Percentiles rank a stretch among this genome's conserved stretches.
Evolutionary conservation across 2,329 filamentous ascomycete species (phyloP).

Genomic region (Cladosporium phlei): DNA sequence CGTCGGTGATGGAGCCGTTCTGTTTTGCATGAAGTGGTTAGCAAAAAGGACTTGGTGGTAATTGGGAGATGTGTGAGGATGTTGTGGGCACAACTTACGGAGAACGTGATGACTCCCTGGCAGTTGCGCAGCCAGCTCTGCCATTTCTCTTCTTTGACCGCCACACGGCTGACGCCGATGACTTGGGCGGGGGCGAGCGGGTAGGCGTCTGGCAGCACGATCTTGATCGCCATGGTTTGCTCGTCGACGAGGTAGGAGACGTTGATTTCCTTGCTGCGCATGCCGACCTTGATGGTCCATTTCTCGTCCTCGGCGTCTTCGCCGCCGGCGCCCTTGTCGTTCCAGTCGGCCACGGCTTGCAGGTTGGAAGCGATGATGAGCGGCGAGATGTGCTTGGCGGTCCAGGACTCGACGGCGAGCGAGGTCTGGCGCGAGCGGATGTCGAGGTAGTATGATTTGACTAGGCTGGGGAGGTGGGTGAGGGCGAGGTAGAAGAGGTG

Average conservation of each 20-base stretch:
- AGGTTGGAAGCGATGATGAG: conserved; percentile 63
- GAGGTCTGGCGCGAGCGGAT: conserved; percentile 75
- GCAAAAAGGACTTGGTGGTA: background rate
- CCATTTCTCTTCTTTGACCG: conserved; percentile 88
- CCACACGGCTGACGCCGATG: conserved; percentile 72
- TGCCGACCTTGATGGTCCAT: conserved; percentile 65
- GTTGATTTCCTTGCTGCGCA: conserved; percentile 67
- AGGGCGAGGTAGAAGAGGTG: conserved; percentile 82
- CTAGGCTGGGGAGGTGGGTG: conserved; percentile 69
- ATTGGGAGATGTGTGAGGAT: background rate
- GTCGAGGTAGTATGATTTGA: conserved; percentile 79
- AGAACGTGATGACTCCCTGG: conserved; percentile 89
- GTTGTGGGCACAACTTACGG: conserved; percentile 42
- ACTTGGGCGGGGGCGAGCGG: conserved; percentile 77
- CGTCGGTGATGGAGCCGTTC: conserved; percentile 84
- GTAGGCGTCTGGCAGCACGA: conserved; percentile 74
- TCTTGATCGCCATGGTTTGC: conserved; percentile 72
- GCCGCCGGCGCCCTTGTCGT: conserved; percentile 37
- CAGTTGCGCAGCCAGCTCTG: conserved; percentile 82
- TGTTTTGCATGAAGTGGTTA: conserved; percentile 27
- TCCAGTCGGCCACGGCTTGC: conserved; percentile 65
- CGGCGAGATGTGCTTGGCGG: conserved; percentile 72
- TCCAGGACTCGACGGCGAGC: conserved; percentile 77
- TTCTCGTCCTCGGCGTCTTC: conserved; percentile 46
- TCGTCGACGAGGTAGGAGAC: conserved; percentile 88